Evolutionary conservation across 2,329 filamentous ascomycete genomes (phyloP).

Genomic region (Colletotrichum aenigma): DNA sequence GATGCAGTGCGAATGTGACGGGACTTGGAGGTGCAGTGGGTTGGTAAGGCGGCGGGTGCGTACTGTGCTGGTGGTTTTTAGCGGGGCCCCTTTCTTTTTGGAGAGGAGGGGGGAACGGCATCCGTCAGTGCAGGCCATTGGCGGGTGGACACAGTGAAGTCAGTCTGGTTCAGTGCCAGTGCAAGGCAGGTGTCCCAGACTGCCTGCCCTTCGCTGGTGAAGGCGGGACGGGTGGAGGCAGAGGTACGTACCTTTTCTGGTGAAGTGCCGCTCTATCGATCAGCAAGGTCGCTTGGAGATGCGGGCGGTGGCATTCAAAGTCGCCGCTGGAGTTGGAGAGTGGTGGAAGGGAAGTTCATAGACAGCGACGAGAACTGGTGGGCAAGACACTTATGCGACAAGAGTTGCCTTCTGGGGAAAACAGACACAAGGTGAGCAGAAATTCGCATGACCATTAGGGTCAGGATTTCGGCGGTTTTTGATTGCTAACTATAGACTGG

Average conservation of each 20-base stretch:
- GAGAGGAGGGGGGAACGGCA: not conserved
- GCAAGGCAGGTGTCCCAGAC: not conserved
- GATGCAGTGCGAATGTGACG: constrained; percentile 16
- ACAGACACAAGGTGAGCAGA: not conserved
- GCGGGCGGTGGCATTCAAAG: not conserved
- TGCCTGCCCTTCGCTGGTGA: not conserved
- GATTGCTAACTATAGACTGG: not conserved
- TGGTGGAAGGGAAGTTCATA: not conserved
- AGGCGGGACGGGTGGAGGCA: not conserved
- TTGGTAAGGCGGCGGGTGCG: constrained; percentile 14
- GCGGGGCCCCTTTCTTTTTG: constrained; percentile 17
- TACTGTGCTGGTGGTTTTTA: constrained; percentile 15
- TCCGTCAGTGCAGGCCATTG: not conserved
- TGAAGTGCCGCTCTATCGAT: not conserved
- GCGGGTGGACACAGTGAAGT: constrained; percentile 5
- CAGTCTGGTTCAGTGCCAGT: constrained; percentile 1
- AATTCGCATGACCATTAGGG: not conserved
- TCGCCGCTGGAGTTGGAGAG: not conserved
- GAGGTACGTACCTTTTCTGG: not conserved
- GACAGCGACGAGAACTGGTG: not conserved
- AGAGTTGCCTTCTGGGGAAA: not conserved
- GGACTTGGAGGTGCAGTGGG: constrained; percentile 18
- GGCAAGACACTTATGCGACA: not conserved
- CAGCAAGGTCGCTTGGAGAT: not conserved
- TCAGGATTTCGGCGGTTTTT: not conserved